Evolutionary conservation across 2,329 filamentous ascomycete species (phyloP).

Genomic region (Nectriaceae sp.): DNA sequence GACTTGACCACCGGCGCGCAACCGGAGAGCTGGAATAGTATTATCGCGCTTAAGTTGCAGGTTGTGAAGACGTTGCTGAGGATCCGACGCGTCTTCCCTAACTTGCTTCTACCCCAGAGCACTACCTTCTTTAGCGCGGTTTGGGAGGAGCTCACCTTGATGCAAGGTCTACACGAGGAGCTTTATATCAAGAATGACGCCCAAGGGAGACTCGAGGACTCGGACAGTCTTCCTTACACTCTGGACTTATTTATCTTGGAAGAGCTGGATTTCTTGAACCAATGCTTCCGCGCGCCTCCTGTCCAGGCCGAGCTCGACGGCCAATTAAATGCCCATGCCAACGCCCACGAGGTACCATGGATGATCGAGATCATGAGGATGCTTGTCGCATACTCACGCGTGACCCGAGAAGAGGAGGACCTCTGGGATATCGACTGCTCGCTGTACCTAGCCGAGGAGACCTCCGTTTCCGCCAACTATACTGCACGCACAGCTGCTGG

Average conservation of each 20-base stretch:
- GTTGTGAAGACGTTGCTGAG: conserved; percentile 93
- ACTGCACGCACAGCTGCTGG: conserved; percentile 91
- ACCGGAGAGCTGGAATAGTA: conserved; percentile 74
- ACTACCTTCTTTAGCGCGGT: conserved; percentile 80
- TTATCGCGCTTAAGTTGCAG: conserved; percentile 87
- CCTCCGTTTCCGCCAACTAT: conserved; percentile 93
- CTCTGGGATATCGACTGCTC: conserved; percentile 98
- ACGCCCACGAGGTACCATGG: conserved; percentile 71
- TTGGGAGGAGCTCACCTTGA: conserved; percentile 81
- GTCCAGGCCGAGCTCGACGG: conserved; percentile 87
- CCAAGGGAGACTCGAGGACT: conserved; percentile 86
- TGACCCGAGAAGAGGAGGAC: conserved; percentile 89
- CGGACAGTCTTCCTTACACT: conserved; percentile 90
- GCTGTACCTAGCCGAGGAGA: conserved; percentile 92
- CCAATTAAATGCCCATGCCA: conserved; percentile 65
- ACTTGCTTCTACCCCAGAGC: conserved; percentile 79
- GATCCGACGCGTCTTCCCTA: conserved; percentile 80
- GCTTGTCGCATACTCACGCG: conserved; percentile 81
- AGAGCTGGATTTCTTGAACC: conserved; percentile 92
- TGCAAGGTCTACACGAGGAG: conserved; percentile 73
- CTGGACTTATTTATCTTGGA: conserved; percentile 92
- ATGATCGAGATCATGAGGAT: conserved; percentile 86
- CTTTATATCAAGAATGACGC: conserved; percentile 85
- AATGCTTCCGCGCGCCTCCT: conserved; percentile 82
- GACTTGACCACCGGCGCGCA: conserved; percentile 46